phyloP scores from a whole-genome alignment of 2,329 filamentous ascomycete genomes.

The Aspergillus ochraceus region DNA sequence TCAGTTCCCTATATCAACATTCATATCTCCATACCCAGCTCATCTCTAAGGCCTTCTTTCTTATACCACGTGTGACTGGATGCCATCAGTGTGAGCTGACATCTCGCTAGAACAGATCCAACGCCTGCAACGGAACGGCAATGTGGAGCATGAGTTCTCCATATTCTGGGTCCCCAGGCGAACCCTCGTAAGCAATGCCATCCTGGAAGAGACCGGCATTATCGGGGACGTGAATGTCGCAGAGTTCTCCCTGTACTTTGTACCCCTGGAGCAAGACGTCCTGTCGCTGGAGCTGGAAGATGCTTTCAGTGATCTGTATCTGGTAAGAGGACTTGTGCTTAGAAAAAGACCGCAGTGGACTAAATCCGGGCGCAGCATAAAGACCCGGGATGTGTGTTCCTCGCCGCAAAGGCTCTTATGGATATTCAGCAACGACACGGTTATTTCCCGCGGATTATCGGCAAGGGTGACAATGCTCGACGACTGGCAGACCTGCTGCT shows the following conservation, averaged over 20 bases:
- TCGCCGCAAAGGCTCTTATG: constrained; percentile 91
- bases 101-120: constrained; percentile 77
- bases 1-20: constrained; percentile 53
- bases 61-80: constrained; percentile 35
- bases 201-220: constrained; percentile 90
- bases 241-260: constrained; percentile 85
- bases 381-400: constrained; percentile 85
- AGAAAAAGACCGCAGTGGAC: not conserved
- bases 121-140: constrained; percentile 80
- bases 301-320: constrained; percentile 81
- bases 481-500: constrained; percentile 81
- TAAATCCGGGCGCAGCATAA: constrained; percentile 58
- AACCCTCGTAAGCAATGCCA: constrained; percentile 84
- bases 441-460: constrained; percentile 89
- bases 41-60: constrained; percentile 46
- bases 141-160: constrained; percentile 91
- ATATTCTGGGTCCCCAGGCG: constrained; percentile 95
- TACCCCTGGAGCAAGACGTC: constrained; percentile 87
- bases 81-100: constrained; percentile 63
- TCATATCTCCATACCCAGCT: constrained; percentile 27
- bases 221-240: constrained; percentile 87
- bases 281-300: constrained; percentile 87
- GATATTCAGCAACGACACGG: constrained; percentile 87
- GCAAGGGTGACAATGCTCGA: constrained; percentile 93
- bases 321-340: constrained; percentile 52